Evolutionary conservation across 805 yeast species (phyloP).

Genomic region (Yarrowia osloensis): DNA sequence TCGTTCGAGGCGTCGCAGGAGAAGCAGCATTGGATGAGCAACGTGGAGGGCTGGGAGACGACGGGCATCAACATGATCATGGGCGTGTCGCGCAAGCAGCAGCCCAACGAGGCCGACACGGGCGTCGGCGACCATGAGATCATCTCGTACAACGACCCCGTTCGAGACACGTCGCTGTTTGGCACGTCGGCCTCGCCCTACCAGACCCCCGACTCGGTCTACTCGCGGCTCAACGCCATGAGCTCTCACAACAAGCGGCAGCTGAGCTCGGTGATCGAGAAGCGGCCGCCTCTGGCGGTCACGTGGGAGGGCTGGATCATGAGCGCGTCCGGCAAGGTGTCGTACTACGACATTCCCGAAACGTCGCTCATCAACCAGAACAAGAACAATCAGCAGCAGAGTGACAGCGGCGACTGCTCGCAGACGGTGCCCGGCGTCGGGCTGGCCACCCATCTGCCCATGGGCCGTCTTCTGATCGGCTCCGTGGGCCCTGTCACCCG

Average conservation of each 20-base stretch:
- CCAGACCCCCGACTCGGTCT: constrained; percentile 14
- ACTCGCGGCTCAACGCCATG: constrained; percentile 27
- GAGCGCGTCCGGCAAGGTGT: constrained; percentile 63
- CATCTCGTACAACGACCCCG: constrained; percentile 21
- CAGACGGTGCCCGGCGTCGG: constrained; percentile 43
- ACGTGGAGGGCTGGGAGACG: constrained; percentile 75
- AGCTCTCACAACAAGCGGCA: constrained; percentile 11
- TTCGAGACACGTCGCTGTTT: constrained; percentile 9
- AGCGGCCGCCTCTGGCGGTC: constrained; percentile 44
- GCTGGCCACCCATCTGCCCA: constrained; percentile 15
- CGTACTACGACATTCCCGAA: constrained; percentile 59
- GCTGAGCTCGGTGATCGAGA: constrained; percentile 19
- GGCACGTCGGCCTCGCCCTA: constrained; percentile 22
- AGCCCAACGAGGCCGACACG: constrained; percentile 13
- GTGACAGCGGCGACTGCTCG: constrained; percentile 34
- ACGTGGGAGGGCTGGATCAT: constrained; percentile 85
- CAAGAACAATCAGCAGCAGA: not conserved
- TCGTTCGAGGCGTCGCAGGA: constrained; percentile 79
- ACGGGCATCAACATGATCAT: constrained; percentile 76
- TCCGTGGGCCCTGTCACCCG: constrained; percentile 62
- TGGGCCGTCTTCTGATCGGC: constrained; percentile 49
- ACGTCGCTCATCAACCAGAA: constrained; percentile 18
- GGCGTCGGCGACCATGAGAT: constrained; percentile 9
- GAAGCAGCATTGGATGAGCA: constrained; percentile 63
- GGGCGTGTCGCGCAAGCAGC: constrained; percentile 58